Percentiles rank a stretch among this genome's conserved stretches.
phyloP scores from a whole-genome alignment of 1,139 yeast genomes.

The Debaryomyces psychrophilus region DNA sequence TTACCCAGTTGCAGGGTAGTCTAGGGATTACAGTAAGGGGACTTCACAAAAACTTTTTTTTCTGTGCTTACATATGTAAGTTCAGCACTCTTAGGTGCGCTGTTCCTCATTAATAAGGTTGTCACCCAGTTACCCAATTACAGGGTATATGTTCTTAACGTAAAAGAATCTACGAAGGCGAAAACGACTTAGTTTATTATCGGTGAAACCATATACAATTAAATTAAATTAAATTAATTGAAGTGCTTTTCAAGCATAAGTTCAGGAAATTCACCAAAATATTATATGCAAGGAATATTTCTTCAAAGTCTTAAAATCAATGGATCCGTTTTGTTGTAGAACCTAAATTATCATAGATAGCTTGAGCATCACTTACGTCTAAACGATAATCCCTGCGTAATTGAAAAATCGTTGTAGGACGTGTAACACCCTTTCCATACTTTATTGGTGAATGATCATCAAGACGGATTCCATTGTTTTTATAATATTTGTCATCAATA shows the following conservation, averaged over 20 bases:
- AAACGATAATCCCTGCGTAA: slow-evolving; percentile 8
- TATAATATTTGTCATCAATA: neutral
- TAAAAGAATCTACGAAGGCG: too few relatives aligned
- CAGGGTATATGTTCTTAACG: too few relatives aligned
- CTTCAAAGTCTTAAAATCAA: slow-evolving; percentile 11
- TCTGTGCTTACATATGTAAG: too few relatives aligned
- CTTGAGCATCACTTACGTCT: slow-evolving; percentile 8
- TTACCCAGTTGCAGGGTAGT: too few relatives aligned
- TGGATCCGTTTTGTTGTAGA: slow-evolving; percentile 11
- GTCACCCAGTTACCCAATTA: too few relatives aligned
- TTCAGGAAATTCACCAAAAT: slow-evolving; percentile 10
- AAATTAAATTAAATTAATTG: too few relatives aligned
- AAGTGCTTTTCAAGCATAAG: slow-evolving; percentile 8
- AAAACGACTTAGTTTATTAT: too few relatives aligned
- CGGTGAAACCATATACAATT: too few relatives aligned
- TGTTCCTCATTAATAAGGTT: too few relatives aligned
- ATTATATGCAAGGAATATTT: slow-evolving; percentile 11
- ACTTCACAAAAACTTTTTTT: too few relatives aligned
- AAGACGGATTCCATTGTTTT: slow-evolving; percentile 3
- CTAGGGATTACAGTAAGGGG: too few relatives aligned
- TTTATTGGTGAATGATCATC: slow-evolving; percentile 9
- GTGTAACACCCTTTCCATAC: slow-evolving; percentile 1
- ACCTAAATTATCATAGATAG: slow-evolving; percentile 8
- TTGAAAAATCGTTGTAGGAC: slow-evolving; percentile 11
- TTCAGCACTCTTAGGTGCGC: too few relatives aligned